Percentiles rank a stretch among this genome's conserved stretches.
phyloP scores from a whole-genome alignment of 2,329 filamentous ascomycete genomes.

The Cercospora sp. region DNA sequence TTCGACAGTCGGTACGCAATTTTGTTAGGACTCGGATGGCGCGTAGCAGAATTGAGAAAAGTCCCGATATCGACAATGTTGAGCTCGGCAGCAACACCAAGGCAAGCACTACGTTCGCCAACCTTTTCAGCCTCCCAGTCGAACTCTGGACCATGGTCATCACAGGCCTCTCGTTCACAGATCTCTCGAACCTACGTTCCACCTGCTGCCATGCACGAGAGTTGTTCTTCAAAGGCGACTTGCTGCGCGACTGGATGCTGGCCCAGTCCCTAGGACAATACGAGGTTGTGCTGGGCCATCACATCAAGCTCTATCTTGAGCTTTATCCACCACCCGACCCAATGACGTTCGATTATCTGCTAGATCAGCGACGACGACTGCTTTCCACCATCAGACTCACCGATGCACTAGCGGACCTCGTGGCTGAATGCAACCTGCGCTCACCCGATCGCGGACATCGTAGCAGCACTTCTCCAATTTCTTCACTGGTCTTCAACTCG shows the following conservation, averaged over 20 bases:
- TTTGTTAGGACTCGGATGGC: background rate
- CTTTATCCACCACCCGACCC: slow-evolving; percentile 13
- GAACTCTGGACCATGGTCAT: slow-evolving; percentile 13
- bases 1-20: background rate
- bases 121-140: slow-evolving; percentile 10
- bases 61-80: background rate
- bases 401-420: background rate
- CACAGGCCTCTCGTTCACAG: background rate
- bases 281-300: background rate
- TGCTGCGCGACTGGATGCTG: slow-evolving; percentile 11
- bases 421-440: slow-evolving; percentile 1
- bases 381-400: background rate
- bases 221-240: slow-evolving; percentile 5
- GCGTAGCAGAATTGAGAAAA: background rate
- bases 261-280: background rate
- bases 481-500: slow-evolving; percentile 1
- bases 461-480: background rate
- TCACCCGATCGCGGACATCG: slow-evolving; percentile 8
- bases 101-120: background rate
- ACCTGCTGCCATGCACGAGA: slow-evolving; percentile 4
- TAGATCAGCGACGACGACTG: slow-evolving; percentile 9
- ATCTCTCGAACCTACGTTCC: slow-evolving; percentile 1
- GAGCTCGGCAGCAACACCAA: background rate
- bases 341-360: slow-evolving; percentile 7
- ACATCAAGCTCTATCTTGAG: slow-evolving; percentile 8